phyloP scores from a whole-genome alignment of 169 alveolate species.

The Eimeria tenella region DNA sequence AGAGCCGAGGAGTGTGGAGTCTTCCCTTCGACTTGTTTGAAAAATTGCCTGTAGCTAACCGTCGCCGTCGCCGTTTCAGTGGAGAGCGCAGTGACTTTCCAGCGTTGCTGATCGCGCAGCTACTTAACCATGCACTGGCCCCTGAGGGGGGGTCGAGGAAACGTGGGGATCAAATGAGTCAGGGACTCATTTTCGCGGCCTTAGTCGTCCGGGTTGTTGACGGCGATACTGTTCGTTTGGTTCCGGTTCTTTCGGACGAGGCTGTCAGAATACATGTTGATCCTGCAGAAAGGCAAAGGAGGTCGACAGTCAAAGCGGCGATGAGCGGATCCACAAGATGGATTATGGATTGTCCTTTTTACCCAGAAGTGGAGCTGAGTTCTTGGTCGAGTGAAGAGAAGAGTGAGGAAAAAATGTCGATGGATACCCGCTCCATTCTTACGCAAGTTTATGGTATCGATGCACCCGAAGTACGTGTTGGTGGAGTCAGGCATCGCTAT shows the following conservation, averaged over 20 bases:
- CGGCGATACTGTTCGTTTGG: slow-evolving; percentile 12
- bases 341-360: background rate
- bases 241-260: slow-evolving; percentile 20
- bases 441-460: slow-evolving; percentile 25
- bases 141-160: background rate
- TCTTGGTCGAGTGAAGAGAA: background rate
- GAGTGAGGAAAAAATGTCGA: background rate
- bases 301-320: background rate
- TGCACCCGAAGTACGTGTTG: background rate
- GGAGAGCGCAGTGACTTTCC: slow-evolving; percentile 5
- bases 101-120: slow-evolving; percentile 12
- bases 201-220: background rate
- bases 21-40: background rate
- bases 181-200: background rate
- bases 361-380: background rate
- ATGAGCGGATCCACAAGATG: background rate
- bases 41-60: background rate
- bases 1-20: background rate
- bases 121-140: background rate
- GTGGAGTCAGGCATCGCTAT: background rate
- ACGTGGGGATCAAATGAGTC: background rate
- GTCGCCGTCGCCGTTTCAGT: background rate
- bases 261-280: background rate
- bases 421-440: background rate
- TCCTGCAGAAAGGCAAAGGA: background rate